Base-by-base conservation (phyloP, 2,329 filamentous ascomycete genomes). In the Nothopassalora personata region DNA sequence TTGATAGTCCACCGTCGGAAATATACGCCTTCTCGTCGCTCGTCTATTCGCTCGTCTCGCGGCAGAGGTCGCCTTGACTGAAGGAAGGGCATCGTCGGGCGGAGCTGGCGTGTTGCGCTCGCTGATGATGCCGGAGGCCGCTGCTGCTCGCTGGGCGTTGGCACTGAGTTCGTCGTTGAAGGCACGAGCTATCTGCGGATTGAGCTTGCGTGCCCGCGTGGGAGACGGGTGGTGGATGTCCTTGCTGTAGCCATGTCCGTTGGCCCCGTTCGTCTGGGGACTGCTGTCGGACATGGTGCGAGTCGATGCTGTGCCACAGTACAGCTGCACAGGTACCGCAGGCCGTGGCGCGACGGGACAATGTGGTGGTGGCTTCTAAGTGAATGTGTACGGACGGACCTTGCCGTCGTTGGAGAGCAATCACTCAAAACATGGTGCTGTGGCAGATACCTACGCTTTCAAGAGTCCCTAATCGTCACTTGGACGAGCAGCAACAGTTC, bases 1-100 rank as follows among this genome's bases (percentile, higher is more conserved):
- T 45, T 90, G 84, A 77, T 93, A 99, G 70, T 96, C 90, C 71
- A 96, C 91, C 23, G 90, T 94, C 23, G 95, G 93, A 73, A 97
- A 99, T 66, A 97, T 81, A 58, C 87, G 87, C 65, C 91, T 88
- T 60, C 88, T 89, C 19, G 63, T 66, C 58, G 67, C 66, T 27
- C 60, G 64, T 70, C 91, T 88, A 53, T 88, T 86, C 69, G 93
- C 88, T 72, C 91, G 92, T 66, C 92, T 87, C 23, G 89, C 92
- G 13, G 86, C 87, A 46, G 91, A 95, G 62, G 96, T 87, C 39
- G 88, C 91, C 67, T 93, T 89, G 58, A 88, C 86, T 0, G 93
- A 97, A 1, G 92, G 93, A n/a, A 90, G 94, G 10, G 94, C 94
- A 81, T 97, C 92, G 68, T 87, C 83, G 56, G 93, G 86, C 51